Evolutionary conservation across 441 rosid species (phyloP).

Genomic region (Hura crepitans): DNA sequence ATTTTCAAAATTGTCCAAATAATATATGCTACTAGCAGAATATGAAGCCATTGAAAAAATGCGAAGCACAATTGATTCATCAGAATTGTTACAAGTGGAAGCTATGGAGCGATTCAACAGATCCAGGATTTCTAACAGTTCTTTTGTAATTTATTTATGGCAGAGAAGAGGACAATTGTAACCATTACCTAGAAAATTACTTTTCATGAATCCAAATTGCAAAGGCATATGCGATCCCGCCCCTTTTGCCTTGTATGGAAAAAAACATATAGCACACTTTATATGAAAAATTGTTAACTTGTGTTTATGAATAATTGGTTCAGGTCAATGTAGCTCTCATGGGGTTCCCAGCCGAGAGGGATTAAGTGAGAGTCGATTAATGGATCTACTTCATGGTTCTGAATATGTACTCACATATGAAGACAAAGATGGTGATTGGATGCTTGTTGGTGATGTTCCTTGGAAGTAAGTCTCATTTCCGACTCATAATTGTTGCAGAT

Average conservation of each 20-base stretch:
- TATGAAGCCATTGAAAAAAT: too few species aligned
- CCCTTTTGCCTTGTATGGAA: background rate
- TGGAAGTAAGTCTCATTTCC: conserved; percentile 63
- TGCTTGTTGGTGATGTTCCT: conserved; percentile 87
- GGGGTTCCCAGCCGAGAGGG: conserved; percentile 47
- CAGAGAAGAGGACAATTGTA: too few species aligned
- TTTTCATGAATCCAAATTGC: background rate
- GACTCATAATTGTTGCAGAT: background rate
- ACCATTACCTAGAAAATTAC: too few species aligned
- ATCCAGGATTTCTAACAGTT: too few species aligned
- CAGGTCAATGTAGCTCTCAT: conserved; percentile 62
- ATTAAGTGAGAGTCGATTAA: conserved; percentile 49
- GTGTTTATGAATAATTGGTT: conserved; percentile 16
- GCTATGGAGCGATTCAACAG: too few species aligned
- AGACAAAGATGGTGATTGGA: conserved; percentile 87
- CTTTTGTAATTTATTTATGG: too few species aligned
- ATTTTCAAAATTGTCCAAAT: too few species aligned
- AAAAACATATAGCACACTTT: background rate
- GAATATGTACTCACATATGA: conserved; percentile 78
- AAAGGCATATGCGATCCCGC: background rate
- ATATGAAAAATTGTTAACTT: conserved; percentile 3
- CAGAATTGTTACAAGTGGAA: too few species aligned
- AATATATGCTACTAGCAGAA: too few species aligned
- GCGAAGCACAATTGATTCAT: too few species aligned
- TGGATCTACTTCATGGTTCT: conserved; percentile 65